Evolutionary conservation across 108 stramenopile species (phyloP), one percentile per base, ranked within the genome.

Genomic region (Cyclotella sp.): DNA sequence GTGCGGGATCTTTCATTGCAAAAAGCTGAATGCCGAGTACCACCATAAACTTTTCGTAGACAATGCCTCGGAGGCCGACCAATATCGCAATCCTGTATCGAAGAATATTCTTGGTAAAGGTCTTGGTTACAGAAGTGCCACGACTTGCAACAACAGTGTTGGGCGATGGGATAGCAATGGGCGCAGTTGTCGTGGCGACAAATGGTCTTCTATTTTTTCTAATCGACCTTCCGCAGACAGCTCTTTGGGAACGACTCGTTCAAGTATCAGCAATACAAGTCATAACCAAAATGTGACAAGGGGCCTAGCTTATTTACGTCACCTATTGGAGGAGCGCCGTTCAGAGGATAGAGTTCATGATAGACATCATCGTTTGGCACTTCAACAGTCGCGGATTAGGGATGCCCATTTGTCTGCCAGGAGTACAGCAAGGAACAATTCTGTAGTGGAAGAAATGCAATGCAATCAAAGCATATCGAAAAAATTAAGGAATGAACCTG

Each of bases 291-390:
- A 28, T 57, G 59, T 57, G 9, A 21, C 47, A 3, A 42, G 58
- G 26, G 79, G 79, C 18, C 60, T 74, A 14, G 59, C 73, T 10
- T 73, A 68, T 64, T 42, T 81, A 3, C 67, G 73, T 14, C 68
- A 51, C 13, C 44, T 81, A 0, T 46, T 81, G 60, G 79, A 81
- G 61, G 79, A 81, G 30, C 67, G 79, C 0, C 72, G 79, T 34
- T n/a, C 52, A 12, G 79, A 81, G 46, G 79, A 81, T 64, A 73
- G 79, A 69, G 14, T 63, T 18, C 55, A 69, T 28, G 79, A 80
- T 45, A 44, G 79, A 46, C 67, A 72, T 43, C 19, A 27, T 51
- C 72, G 79, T 53, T 55, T 80, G 45, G 44, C 72, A 43, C 44
- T 80, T 26, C 79, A 80, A 44, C 57, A 68, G 61, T 63, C 62